Evolutionary conservation across 257 asterid genomes (phyloP), one percentile per base, ranked within the genome.

Genomic region (Nicotiana paniculata): DNA sequence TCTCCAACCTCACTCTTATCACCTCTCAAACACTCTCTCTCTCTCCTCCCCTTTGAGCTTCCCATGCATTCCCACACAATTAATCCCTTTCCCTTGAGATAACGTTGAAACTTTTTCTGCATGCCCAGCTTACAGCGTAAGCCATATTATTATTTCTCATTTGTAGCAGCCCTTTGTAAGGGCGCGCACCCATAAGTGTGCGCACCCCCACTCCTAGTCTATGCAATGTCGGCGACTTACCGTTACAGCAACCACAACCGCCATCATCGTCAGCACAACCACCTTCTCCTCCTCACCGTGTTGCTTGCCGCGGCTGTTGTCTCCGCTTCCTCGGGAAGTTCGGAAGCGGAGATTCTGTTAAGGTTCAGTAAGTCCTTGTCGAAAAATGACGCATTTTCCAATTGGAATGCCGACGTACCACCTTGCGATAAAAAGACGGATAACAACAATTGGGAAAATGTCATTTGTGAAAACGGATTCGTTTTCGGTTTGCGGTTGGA

Each of bases 401-500:
- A 79, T 21, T 92, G 97, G 94, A 85, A 81, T 58, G 11, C 6
- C 0, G 53, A 86, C 12, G 53, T 61, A 21, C 62, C 84, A 4
- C 93, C 97, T 1, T 92, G 97, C 85, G 68, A 59, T 1, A 86
- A 88, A 37, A 82, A 63, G 3, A 46, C 33, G 3, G 17, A 57
- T 9, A 74, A 26, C 11, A 67, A 82, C 6, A 89, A 87, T 9
- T 92, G 93, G 94, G 63, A 7, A 2, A 91, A 90, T 46, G 84
- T 92, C 4, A 7, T 85, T 33, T 92, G 97, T 32, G 86, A 58
- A 33, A 81, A 78, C 4, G 92, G 92, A 0, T 64, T 46, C 0
- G 87, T 92, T 11, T 85, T 86, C 86, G 92, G 92, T 2, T 77
- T 92, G 58, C 81, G 87, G 80, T 91, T 93, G 1, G 90, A 90